Evolutionary conservation across 1,139 yeast genomes (phyloP).

Genomic region (Yamadazyma conglobata): DNA sequence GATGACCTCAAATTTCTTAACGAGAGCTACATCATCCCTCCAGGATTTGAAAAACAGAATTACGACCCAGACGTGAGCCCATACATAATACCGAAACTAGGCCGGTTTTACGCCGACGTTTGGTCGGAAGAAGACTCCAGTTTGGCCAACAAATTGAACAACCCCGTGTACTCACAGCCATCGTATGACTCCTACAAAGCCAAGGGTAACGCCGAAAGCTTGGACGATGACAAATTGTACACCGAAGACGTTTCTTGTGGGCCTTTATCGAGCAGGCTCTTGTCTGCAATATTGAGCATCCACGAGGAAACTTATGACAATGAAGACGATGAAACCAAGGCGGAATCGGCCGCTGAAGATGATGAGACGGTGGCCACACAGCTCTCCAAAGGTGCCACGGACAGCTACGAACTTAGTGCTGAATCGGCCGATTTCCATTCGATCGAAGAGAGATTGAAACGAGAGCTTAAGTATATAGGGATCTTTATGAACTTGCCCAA

Average conservation of each 20-base stretch:
- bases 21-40: conserved; percentile 56
- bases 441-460: conserved; percentile 79
- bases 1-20: conserved; percentile 78
- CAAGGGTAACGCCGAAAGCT: conserved; percentile 55
- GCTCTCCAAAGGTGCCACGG: conserved; percentile 25
- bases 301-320: conserved; percentile 39
- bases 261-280: conserved; percentile 79
- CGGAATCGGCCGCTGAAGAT: conserved; percentile 18
- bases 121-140: conserved; percentile 84
- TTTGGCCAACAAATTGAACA: conserved; percentile 36
- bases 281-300: conserved; percentile 72
- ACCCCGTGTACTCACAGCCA: conserved; percentile 36
- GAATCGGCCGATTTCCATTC: conserved; percentile 63
- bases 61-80: conserved; percentile 71
- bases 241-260: conserved; percentile 83
- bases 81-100: conserved; percentile 76
- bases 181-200: conserved; percentile 51
- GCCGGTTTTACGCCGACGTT: conserved; percentile 72
- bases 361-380: conserved; percentile 38
- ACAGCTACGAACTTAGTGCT: conserved; percentile 32
- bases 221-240: conserved; percentile 65
- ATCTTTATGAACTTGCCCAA: conserved; percentile 66
- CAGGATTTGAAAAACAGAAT: conserved; percentile 42
- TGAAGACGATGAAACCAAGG: conserved; percentile 16
- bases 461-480: conserved; percentile 89